Conservation (phyloP, 2,329 filamentous ascomycete genomes). For the Aspergillus sp. region DNA sequence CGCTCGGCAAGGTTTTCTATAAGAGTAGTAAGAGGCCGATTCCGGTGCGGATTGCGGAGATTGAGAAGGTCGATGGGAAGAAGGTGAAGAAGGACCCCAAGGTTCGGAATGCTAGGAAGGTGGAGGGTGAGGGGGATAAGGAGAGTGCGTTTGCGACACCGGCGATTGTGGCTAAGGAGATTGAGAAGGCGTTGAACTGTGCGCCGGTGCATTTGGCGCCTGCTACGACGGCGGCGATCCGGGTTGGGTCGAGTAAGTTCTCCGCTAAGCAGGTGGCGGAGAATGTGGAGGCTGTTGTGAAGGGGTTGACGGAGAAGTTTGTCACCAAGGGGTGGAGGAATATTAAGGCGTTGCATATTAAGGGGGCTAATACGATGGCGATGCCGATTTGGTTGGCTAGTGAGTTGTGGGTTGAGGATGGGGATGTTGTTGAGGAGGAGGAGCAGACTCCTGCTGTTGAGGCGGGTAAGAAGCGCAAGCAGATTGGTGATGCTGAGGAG, state of each 20-base stretch:
- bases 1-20: constrained; percentile 92
- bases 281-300: constrained; percentile 74
- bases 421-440: constrained; percentile 64
- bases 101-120: constrained; percentile 39
- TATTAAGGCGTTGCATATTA: constrained; percentile 82
- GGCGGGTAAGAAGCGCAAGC: constrained; percentile 60
- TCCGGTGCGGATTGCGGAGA: constrained; percentile 71
- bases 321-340: constrained; percentile 87
- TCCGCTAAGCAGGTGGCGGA: constrained; percentile 72
- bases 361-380: constrained; percentile 82
- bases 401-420: constrained; percentile 83
- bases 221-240: constrained; percentile 76
- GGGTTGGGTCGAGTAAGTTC: constrained; percentile 75
- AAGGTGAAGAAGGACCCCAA: constrained; percentile 59
- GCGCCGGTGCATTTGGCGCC: constrained; percentile 79
- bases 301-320: constrained; percentile 72
- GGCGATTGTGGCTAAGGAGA: constrained; percentile 72
- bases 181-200: constrained; percentile 73
- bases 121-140: constrained; percentile 33
- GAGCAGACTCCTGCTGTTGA: constrained; percentile 38
- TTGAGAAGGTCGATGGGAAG: constrained; percentile 62
- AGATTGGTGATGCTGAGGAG: constrained; percentile 31
- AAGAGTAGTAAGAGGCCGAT: constrained; percentile 84
- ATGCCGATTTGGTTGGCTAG: constrained; percentile 93
- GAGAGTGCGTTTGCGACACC: constrained; percentile 57